phyloP scores from a whole-genome alignment of 805 yeast genomes.

The Candida insectalens region DNA sequence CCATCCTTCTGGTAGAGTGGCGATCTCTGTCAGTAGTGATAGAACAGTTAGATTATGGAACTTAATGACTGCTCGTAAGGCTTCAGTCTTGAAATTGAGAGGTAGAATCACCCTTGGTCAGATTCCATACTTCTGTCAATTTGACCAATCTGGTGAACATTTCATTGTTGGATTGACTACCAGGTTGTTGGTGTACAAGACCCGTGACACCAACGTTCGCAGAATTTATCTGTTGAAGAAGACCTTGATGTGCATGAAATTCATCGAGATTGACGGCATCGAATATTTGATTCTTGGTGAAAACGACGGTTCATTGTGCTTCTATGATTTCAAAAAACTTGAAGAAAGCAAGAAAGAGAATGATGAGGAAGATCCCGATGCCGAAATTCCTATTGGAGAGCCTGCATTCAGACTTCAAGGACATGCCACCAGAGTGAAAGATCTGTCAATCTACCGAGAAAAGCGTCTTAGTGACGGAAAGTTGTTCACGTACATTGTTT shows the following conservation, averaged over 20 bases:
- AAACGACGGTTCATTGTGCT: constrained; percentile 60
- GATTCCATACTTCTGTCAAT: constrained; percentile 18
- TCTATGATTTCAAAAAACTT: constrained; percentile 33
- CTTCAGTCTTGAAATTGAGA: constrained; percentile 68
- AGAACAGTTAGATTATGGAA: constrained; percentile 86
- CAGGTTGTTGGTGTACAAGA: constrained; percentile 54
- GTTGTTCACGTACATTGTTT: constrained; percentile 39
- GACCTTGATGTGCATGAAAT: constrained; percentile 62
- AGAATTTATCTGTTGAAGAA: constrained; percentile 39
- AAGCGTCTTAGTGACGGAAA: constrained; percentile 23
- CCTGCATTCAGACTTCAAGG: constrained; percentile 62
- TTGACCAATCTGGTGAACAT: constrained; percentile 41
- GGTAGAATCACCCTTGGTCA: constrained; percentile 61
- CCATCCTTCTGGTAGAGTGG: constrained; percentile 85
- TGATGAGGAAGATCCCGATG: constrained; percentile 15
- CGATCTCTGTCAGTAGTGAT: constrained; percentile 83
- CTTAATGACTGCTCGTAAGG: constrained; percentile 91
- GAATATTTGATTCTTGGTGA: constrained; percentile 62
- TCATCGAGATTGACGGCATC: constrained; percentile 31
- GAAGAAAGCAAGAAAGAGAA: constrained; percentile 16
- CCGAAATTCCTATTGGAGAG: constrained; percentile 13
- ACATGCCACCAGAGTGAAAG: constrained; percentile 81
- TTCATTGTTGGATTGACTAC: constrained; percentile 70
- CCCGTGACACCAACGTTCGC: constrained; percentile 45
- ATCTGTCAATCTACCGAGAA: constrained; percentile 42